A percentile compares a stretch with the other conserved stretches of the same genome.
phyloP scores from a whole-genome alignment of 371 early-diverging fungal species.

The Mortierella sp. region DNA sequence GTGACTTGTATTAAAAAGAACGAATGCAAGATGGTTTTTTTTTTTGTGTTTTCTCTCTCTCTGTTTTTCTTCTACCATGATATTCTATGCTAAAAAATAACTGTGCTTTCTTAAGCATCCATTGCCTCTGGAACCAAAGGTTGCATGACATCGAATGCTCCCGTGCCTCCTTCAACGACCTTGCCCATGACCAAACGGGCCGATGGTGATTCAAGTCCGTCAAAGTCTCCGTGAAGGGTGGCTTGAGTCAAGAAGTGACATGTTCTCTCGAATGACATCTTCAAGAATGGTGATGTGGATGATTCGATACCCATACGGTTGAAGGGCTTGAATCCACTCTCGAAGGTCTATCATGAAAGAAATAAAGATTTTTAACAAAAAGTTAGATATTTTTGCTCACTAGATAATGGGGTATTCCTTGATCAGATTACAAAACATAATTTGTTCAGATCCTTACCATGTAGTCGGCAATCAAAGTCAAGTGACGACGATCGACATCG shows the following conservation, averaged over 20 bases:
- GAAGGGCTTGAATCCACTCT: slow-evolving; percentile 98
- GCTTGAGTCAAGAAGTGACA: slow-evolving; percentile 95
- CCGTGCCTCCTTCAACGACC: slow-evolving; percentile 95
- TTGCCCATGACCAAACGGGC: slow-evolving; percentile 95
- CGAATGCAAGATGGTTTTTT: too few species aligned
- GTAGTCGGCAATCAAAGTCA: slow-evolving; percentile 98
- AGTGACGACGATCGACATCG: slow-evolving; percentile 95
- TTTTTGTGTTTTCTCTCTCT: too few species aligned
- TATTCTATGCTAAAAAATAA: not conserved
- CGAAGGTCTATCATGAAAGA: slow-evolving; percentile 78
- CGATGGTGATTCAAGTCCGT: slow-evolving; percentile 90
- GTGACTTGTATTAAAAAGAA: too few species aligned
- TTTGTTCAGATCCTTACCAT: slow-evolving; percentile 74
- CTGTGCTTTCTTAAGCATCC: slow-evolving; percentile 10
- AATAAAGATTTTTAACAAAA: not conserved
- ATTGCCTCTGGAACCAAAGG: slow-evolving; percentile 57
- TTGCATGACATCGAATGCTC: slow-evolving; percentile 91
- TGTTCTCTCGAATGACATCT: slow-evolving; percentile 98
- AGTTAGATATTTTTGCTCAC: not conserved
- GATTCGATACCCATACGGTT: slow-evolving; percentile 95
- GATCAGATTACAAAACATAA: too few species aligned
- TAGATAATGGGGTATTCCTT: too few species aligned
- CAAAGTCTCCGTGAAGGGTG: slow-evolving; percentile 90
- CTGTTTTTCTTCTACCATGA: too few species aligned
- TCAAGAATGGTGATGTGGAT: slow-evolving; percentile 93